These are phyloP conservation scores for Pestalotiopsis sp. DNA, from an alignment of 2,329 filamentous ascomycete species.

Conservation along the genomic window DNA sequence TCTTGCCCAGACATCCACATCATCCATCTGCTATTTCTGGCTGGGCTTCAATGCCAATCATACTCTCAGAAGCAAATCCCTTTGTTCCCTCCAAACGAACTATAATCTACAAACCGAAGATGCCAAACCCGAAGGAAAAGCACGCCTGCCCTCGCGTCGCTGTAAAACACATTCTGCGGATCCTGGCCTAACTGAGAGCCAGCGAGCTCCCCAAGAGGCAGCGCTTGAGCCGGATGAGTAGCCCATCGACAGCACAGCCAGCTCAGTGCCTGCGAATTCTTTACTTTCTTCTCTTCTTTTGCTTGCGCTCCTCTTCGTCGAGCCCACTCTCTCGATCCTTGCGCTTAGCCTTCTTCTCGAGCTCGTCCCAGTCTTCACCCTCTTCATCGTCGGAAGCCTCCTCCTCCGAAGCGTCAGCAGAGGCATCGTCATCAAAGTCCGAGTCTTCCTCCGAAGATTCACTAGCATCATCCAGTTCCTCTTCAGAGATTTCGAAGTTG, in stretches of 20 bases:
- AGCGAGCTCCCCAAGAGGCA: neutral
- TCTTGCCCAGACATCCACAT: neutral
- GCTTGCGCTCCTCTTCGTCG: constrained; percentile 77
- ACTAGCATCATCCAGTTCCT: constrained; percentile 81
- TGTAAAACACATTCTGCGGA: neutral
- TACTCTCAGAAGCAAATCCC: neutral
- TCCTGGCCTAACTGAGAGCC: neutral
- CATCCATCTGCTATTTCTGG: neutral
- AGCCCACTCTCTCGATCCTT: constrained; percentile 70
- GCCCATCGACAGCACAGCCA: neutral
- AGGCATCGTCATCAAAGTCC: constrained; percentile 90
- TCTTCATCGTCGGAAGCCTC: constrained; percentile 70
- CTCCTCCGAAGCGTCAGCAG: constrained; percentile 80
- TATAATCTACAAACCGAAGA: constrained; percentile 1
- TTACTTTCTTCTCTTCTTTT: constrained; percentile 54
- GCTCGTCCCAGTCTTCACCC: constrained; percentile 91
- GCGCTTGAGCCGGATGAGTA: neutral
- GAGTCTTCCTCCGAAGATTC: constrained; percentile 81
- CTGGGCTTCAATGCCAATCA: neutral
- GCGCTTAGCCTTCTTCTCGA: constrained; percentile 90
- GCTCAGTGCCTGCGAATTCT: constrained; percentile 23
- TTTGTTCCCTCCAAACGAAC: neutral
- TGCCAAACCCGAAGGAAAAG: neutral
- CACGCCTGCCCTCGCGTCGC: constrained; percentile 1
- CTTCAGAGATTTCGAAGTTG: constrained; percentile 88